These are phyloP conservation scores for Lactarius indigo DNA, from an alignment of 768 basidiomycete species.

Conservation along the genomic window DNA sequence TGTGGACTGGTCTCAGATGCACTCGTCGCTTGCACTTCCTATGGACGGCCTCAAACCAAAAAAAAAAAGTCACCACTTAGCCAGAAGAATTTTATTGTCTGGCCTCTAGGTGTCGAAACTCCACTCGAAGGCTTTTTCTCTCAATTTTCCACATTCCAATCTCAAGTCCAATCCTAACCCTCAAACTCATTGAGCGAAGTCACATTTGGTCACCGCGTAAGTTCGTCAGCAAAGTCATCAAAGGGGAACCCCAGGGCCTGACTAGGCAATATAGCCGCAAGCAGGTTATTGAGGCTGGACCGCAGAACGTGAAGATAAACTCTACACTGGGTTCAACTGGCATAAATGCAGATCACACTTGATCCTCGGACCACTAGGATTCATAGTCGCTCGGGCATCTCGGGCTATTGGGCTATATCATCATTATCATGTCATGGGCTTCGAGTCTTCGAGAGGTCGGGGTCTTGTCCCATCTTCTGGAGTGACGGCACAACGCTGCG, in stretches of 20 bases:
- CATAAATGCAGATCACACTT: too few species aligned
- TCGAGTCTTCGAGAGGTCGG: too few species aligned
- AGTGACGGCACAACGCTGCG: too few species aligned
- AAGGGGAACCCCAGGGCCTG: background rate
- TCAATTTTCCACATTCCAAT: slow-evolving; percentile 18
- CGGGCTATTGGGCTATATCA: too few species aligned
- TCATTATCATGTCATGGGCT: too few species aligned
- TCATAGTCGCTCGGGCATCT: too few species aligned
- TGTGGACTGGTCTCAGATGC: background rate
- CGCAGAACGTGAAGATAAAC: too few species aligned
- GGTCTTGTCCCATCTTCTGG: too few species aligned
- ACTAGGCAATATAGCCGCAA: background rate
- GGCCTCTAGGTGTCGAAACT: background rate
- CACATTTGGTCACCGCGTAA: too few species aligned
- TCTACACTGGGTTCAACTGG: too few species aligned
- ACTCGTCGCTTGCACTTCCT: background rate
- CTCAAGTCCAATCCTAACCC: slow-evolving; percentile 15
- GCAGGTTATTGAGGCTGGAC: background rate
- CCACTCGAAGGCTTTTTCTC: slow-evolving; percentile 25
- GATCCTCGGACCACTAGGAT: too few species aligned
- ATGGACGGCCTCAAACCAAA: background rate
- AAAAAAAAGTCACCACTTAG: background rate
- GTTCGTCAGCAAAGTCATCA: too few species aligned
- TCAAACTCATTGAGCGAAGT: background rate
- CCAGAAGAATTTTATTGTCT: background rate